Conservation (phyloP, 2,329 filamentous ascomycete genomes). For the Phialocephala sp. region DNA sequence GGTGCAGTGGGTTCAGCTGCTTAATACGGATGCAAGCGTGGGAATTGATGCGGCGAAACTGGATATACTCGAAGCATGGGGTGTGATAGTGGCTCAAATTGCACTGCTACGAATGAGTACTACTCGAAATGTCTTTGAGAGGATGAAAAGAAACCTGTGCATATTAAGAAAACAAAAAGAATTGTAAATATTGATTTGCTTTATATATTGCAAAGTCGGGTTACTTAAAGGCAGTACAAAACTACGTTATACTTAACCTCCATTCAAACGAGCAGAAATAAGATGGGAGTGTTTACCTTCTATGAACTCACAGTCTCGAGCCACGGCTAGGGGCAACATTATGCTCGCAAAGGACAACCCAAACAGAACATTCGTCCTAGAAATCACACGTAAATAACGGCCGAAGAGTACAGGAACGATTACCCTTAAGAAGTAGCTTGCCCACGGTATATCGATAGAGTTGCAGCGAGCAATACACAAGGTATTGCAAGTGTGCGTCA, state of each 20-base stretch:
- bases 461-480: not conserved
- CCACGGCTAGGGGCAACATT: not conserved
- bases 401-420: not conserved
- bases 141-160: not conserved
- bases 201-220: conserved; percentile 3
- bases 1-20: not conserved
- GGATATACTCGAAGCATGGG: conserved; percentile 20
- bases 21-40: not conserved
- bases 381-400: not conserved
- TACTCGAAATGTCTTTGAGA: conserved; percentile 29
- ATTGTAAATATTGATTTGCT: conserved; percentile 8
- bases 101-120: conserved; percentile 17
- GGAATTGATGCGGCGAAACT: conserved; percentile 21
- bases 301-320: not conserved
- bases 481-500: not conserved
- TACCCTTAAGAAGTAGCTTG: not conserved
- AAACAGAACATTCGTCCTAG: not conserved
- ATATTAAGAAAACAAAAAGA: not conserved
- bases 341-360: not conserved
- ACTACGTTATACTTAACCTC: not conserved
- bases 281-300: too few species aligned
- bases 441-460: too few species aligned
- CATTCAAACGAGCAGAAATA: not conserved
- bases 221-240: not conserved
- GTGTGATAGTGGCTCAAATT: conserved; percentile 20